These are phyloP conservation scores for Kwoniella dendrophila DNA, from an alignment of 768 basidiomycete species.

Conservation along the genomic window DNA sequence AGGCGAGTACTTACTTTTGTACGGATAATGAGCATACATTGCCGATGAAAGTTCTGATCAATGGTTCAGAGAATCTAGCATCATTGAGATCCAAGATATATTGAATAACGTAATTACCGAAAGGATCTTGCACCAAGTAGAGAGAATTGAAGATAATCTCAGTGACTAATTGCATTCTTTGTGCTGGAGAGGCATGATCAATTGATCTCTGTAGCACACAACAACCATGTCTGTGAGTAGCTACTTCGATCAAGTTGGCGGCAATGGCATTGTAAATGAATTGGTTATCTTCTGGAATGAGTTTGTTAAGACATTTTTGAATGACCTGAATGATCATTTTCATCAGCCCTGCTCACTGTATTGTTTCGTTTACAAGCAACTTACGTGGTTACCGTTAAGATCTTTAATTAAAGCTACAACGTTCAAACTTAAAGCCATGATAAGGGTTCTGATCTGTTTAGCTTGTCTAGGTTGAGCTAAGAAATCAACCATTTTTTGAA, in stretches of 20 bases:
- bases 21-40: slow-evolving; percentile 97
- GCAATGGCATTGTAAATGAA: slow-evolving; percentile 99
- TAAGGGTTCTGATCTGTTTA: slow-evolving; percentile 90
- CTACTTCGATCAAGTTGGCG: slow-evolving; percentile 97
- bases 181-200: slow-evolving; percentile 77
- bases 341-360: too few relatives aligned
- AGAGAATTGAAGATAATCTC: slow-evolving; percentile 99
- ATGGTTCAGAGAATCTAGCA: slow-evolving; percentile 94
- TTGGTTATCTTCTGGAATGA: slow-evolving; percentile 98
- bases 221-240: slow-evolving; percentile 77
- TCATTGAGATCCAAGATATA: slow-evolving; percentile 98
- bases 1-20: slow-evolving; percentile 65
- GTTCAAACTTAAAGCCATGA: slow-evolving; percentile 91
- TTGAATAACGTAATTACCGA: slow-evolving; percentile 62
- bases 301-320: slow-evolving; percentile 97
- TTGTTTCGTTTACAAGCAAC: slow-evolving; percentile 13
- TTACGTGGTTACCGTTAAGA: slow-evolving; percentile 57
- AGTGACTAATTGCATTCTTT: slow-evolving; percentile 92
- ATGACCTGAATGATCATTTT: slow-evolving; percentile 71
- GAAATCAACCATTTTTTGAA: slow-evolving; percentile 99
- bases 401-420: slow-evolving; percentile 99
- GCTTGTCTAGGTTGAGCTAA: slow-evolving; percentile 77
- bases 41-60: slow-evolving; percentile 95
- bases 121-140: slow-evolving; percentile 94
- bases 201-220: slow-evolving; percentile 98